Evolutionary conservation across 768 basidiomycete species (phyloP), one percentile per base, ranked within the genome.

Genomic region (Tricholoma furcatifolium): DNA sequence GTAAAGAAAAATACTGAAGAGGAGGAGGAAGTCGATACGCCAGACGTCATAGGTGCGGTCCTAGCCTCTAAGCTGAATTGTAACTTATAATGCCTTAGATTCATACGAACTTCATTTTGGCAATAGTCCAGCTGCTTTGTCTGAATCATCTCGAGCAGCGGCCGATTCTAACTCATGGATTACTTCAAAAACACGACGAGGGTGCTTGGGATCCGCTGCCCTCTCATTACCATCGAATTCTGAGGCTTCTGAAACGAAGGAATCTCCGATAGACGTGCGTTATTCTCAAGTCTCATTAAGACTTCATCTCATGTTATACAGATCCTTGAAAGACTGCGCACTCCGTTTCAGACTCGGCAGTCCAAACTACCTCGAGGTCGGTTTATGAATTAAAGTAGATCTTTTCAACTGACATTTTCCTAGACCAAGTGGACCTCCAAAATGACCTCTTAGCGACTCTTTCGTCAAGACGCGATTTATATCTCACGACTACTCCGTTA

Each of bases 91-190:
- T n/a, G 27, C 12, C 39, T 55, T 59, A 48, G 77, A 85, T 60
- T 66, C 74, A 45, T 91, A 92, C 62, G 88, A 92, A 60, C 69
- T 66, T 9, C 92, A 94, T 62, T 94, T 91, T 65, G 91, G 90
- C 9, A 61, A 76, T 12, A 71, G 74, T 4, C 79, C 91, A 3
- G 51, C 68, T n/a, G 62, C 72, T 20, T 66, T 89, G 18, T 74
- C 82, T 0, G 79, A 77, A 34, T 61, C 64, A 27, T 77, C 75
- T 14, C 77, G 84, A 50, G 62, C 69, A 10, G 70, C 79, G 4
- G 84, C 80, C 0, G 84, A 88, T 45, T 67, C 75, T 41, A 68
- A 72, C 5, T 65, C 75, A 18, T 94, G 91, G 91, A 75, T 65
- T 15, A 72, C 69, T 15, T 71, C 72, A 0, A 74, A 76, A 59